Evolutionary conservation across 2,329 filamentous ascomycete genomes (phyloP).

Genomic region (Byssothecium circinans): DNA sequence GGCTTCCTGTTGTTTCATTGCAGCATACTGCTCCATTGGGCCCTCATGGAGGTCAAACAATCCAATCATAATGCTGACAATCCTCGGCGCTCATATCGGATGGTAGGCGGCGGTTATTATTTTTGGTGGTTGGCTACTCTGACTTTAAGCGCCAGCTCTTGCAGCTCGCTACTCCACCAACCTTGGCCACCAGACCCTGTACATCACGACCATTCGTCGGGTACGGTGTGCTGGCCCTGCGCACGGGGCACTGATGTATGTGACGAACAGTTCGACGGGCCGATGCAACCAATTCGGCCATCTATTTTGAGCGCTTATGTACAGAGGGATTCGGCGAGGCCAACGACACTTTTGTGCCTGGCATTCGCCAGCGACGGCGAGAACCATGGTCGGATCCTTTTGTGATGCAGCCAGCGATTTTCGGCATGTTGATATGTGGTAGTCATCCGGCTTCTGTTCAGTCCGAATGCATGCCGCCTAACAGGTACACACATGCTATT

Average conservation of each 20-base stretch:
- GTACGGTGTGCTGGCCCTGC: constrained; percentile 29
- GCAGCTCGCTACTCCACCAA: constrained; percentile 31
- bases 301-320: constrained; percentile 37
- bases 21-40: constrained; percentile 30
- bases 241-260: constrained; percentile 34
- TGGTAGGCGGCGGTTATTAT: constrained; percentile 38
- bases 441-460: constrained; percentile 15
- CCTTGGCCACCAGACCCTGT: constrained; percentile 20
- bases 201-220: constrained; percentile 29
- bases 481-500: constrained; percentile 20
- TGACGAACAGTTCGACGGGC: constrained; percentile 36
- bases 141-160: constrained; percentile 41
- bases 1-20: constrained; percentile 37
- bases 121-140: constrained; percentile 38
- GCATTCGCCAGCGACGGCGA: not conserved
- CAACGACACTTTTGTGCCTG: not conserved
- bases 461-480: constrained; percentile 18
- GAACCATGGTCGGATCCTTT: constrained; percentile 4
- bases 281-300: constrained; percentile 32
- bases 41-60: constrained; percentile 24
- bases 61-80: constrained; percentile 37
- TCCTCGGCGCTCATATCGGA: constrained; percentile 37
- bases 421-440: not conserved
- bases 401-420: constrained; percentile 3
- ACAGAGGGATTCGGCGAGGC: constrained; percentile 7